Evolutionary conservation across 2,329 filamentous ascomycete genomes (phyloP), one percentile per base, ranked within the genome.

Genomic region (Aspergillus luchuensis): DNA sequence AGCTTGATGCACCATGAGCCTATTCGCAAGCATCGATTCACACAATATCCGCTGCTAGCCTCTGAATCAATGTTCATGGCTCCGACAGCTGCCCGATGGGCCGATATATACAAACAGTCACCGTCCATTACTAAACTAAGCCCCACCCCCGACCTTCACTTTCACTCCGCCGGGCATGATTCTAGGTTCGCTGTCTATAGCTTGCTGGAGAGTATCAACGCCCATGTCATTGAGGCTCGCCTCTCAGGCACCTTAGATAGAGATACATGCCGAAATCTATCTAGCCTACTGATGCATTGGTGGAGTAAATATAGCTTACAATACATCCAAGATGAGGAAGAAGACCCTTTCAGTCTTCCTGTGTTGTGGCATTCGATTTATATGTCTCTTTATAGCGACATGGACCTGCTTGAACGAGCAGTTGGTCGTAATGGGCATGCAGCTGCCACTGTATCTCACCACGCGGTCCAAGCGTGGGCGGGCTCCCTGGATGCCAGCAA

Each of bases 351-450:
- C 23, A 67, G 67, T 52, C 59, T 74, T 8, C 65, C 66, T 8
- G 68, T 72, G 7, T 63, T 73, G 19, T 74, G 72, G 72, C 72
- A 74, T 47, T 67, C 66, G 0, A 64, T 70, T 7, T 72, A 67
- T 38, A 73, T 74, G 45, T 63, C 57, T 5, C 55, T 73, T 1
- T 66, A 69, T 47, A 67, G 66, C 2, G 70, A 74, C 43, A 66
- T 73, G 25, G 66, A 73, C 39, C 60, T 69, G 2, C 51, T 73
- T 15, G 72, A 74, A 52, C 63, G 66, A 56, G 65, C 68, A 2
- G 64, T 68, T 13, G 71, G 72, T 7, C 68, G 71, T 15, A 66
- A 73, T 33, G 72, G 72, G 1, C 54, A 60, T 15, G 30, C 60
- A 5, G 21, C 23, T 17, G 43, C 59, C 30, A 51, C n/a, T 6